phyloP scores from a whole-genome alignment of 768 basidiomycete species.

The Phlebiopsis flavidoalba region DNA sequence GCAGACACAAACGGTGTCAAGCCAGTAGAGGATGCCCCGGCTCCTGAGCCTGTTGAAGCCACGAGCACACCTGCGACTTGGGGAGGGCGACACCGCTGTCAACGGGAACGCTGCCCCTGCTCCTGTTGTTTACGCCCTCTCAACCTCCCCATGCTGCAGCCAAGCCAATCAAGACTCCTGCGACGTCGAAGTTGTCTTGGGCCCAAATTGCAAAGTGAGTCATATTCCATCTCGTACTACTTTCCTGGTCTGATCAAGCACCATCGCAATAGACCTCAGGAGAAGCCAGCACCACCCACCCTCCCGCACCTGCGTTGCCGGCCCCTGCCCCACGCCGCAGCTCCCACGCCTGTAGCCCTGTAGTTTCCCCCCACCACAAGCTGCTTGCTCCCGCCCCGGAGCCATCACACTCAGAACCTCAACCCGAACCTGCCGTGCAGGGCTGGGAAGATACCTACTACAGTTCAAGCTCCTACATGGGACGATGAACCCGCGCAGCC shows the following conservation, averaged over 20 bases:
- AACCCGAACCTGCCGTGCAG: slow-evolving; percentile 15
- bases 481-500: slow-evolving; percentile 28
- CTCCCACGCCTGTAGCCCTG: slow-evolving; percentile 22
- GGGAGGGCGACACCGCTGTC: slow-evolving; percentile 21
- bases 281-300: slow-evolving; percentile 52
- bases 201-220: slow-evolving; percentile 76
- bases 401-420: background rate
- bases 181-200: slow-evolving; percentile 79
- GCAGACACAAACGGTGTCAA: slow-evolving; percentile 16
- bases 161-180: slow-evolving; percentile 47
- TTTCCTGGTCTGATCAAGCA: slow-evolving; percentile 1
- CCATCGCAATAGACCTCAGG: slow-evolving; percentile 45
- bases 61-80: slow-evolving; percentile 24
- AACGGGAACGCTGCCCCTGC: slow-evolving; percentile 24
- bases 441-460: slow-evolving; percentile 35
- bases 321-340: slow-evolving; percentile 24
- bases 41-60: slow-evolving; percentile 30
- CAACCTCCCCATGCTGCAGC: slow-evolving; percentile 15
- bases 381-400: slow-evolving; percentile 12
- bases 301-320: slow-evolving; percentile 18
- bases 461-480: slow-evolving; percentile 31
- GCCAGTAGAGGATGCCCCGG: slow-evolving; percentile 14
- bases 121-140: slow-evolving; percentile 26
- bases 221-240: background rate
- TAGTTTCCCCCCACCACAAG: slow-evolving; percentile 12